A percentile compares a stretch with the other conserved stretches of the same genome.
Conservation (phyloP, 371 early-diverging fungal species). For the Rhizomucor miehei region DNA sequence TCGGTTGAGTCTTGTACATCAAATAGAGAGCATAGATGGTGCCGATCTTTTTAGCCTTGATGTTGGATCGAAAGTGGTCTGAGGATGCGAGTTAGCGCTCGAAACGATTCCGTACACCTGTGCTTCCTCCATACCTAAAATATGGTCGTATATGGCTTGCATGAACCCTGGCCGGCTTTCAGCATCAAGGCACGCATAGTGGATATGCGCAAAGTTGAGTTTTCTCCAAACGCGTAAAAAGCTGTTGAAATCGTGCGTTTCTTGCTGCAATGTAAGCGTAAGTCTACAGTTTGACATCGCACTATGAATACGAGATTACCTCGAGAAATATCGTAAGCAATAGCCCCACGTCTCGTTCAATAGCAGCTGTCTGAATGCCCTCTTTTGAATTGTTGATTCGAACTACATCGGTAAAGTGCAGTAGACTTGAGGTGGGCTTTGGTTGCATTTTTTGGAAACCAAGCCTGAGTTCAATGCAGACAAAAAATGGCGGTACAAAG, state of each 20-base stretch:
- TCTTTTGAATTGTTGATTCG: too few species aligned
- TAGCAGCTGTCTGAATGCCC: not conserved
- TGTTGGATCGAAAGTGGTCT: not conserved
- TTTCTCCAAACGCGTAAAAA: conserved; percentile 5
- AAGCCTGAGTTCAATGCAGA: too few species aligned
- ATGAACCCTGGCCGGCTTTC: conserved; percentile 1
- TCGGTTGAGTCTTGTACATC: conserved; percentile 2
- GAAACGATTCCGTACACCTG: too few species aligned
- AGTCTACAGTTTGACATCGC: not conserved
- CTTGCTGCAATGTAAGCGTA: not conserved
- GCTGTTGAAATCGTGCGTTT: conserved; percentile 4
- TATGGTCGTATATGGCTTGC: conserved; percentile 2
- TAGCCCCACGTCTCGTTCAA: not conserved
- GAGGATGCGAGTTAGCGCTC: too few species aligned
- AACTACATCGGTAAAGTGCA: too few species aligned
- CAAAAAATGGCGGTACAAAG: too few species aligned
- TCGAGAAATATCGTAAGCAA: not conserved
- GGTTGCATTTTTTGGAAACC: too few species aligned
- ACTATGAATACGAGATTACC: not conserved
- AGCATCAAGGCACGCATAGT: conserved; percentile 4
- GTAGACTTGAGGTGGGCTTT: too few species aligned
- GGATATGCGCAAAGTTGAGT: not conserved
- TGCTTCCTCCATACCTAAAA: not conserved
- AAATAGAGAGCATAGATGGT: conserved; percentile 8
- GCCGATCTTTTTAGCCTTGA: not conserved